A percentile compares a stretch with the other conserved stretches of the same genome.
Conservation (phyloP, 768 basidiomycete genomes). For the Tulasnella sp. region DNA sequence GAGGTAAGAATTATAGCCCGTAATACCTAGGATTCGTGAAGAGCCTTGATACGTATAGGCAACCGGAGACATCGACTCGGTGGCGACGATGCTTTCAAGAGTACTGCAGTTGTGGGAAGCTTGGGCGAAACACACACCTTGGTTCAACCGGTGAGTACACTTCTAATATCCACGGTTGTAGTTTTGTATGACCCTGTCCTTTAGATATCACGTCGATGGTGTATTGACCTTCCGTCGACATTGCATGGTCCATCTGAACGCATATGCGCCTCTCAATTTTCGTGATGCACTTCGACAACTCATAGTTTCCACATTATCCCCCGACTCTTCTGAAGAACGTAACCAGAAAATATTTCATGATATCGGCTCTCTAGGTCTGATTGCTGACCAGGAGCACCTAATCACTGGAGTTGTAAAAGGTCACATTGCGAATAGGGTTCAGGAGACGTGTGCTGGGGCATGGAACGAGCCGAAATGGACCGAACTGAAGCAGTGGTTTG, state of each 20-base stretch:
- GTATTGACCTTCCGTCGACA: constrained; percentile 2
- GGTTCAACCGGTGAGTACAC: constrained; percentile 33
- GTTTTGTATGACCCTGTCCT: background rate
- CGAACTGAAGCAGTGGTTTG: constrained; percentile 61
- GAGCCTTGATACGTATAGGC: constrained; percentile 25
- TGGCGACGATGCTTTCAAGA: constrained; percentile 44
- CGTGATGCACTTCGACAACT: constrained; percentile 50
- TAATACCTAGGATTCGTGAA: background rate
- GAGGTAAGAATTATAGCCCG: constrained; percentile 34
- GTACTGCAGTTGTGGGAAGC: constrained; percentile 58
- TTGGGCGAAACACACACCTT: constrained; percentile 50
- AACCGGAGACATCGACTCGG: constrained; percentile 34
- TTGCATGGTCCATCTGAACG: constrained; percentile 12
- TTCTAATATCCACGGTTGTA: constrained; percentile 1
- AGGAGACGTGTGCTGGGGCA: constrained; percentile 47
- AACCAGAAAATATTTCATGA: constrained; percentile 44
- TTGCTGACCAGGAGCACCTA: constrained; percentile 72
- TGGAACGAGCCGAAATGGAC: constrained; percentile 58
- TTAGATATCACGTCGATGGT: constrained; percentile 14
- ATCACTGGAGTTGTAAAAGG: constrained; percentile 30
- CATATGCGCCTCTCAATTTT: constrained; percentile 13
- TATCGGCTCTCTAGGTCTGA: constrained; percentile 57
- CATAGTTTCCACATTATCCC: constrained; percentile 57
- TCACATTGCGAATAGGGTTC: constrained; percentile 42
- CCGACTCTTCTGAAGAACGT: constrained; percentile 54